These are phyloP conservation scores for Amanita pallidorosea DNA, from an alignment of 768 basidiomycete genomes.

Conservation along the genomic window DNA sequence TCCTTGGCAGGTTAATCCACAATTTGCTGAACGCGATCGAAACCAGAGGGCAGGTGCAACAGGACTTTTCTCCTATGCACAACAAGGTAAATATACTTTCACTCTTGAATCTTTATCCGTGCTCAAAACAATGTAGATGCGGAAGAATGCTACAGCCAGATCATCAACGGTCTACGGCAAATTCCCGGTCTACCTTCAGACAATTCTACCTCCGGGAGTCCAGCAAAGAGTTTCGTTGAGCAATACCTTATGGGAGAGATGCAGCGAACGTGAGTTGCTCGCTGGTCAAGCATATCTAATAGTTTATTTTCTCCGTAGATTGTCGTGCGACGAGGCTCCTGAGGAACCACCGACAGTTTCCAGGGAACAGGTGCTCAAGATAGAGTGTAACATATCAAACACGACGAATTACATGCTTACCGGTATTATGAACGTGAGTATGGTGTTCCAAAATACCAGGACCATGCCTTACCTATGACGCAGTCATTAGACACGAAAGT, in stretches of 20 bases:
- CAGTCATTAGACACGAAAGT: conserved; percentile 84
- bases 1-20: conserved; percentile 56
- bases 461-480: neutral
- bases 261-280: conserved; percentile 43
- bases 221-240: conserved; percentile 56
- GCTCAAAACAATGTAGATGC: conserved; percentile 42
- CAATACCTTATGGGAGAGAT: conserved; percentile 76
- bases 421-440: conserved; percentile 68
- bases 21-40: conserved; percentile 72
- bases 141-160: conserved; percentile 80
- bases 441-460: neutral
- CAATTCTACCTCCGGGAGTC: conserved; percentile 14
- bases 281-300: neutral
- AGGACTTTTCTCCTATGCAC: conserved; percentile 49
- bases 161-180: conserved; percentile 64
- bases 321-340: conserved; percentile 73
- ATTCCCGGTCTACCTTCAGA: conserved; percentile 32
- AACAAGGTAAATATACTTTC: conserved; percentile 51
- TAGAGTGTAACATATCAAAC: conserved; percentile 86
- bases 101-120: neutral
- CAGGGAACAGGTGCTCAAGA: conserved; percentile 70
- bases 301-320: conserved; percentile 28
- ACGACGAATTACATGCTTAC: conserved; percentile 82
- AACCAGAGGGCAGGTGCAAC: conserved; percentile 27
- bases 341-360: conserved; percentile 61